A percentile compares a stretch with the other conserved stretches of the same genome.
Conservation (phyloP, 192 early-diverging fungal species). For the Phlyctochytrium planicorne region DNA sequence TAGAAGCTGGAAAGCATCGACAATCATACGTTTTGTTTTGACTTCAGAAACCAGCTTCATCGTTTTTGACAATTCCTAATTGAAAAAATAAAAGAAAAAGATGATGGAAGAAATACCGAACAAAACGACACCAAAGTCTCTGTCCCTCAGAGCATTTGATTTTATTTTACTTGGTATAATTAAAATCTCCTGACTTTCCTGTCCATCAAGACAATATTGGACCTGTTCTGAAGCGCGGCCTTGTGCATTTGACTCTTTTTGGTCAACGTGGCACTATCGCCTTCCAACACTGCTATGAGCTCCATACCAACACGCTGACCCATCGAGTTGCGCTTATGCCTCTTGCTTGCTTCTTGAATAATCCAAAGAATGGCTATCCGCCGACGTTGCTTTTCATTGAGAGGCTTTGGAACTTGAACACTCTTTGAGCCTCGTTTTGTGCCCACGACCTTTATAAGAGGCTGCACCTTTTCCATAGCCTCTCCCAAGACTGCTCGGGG, state of each 20-base stretch:
- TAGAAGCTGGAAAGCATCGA: too few relatives aligned
- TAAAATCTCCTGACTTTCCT: conserved; percentile 21
- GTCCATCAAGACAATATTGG: conserved; percentile 43
- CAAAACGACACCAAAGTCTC: too few relatives aligned
- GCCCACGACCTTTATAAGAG: conserved; percentile 71
- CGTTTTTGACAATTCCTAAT: too few relatives aligned
- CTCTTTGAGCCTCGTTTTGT: conserved; percentile 80
- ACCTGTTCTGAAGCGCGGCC: conserved; percentile 75
- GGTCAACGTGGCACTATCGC: conserved; percentile 62
- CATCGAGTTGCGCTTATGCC: conserved; percentile 49
- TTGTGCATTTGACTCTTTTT: conserved; percentile 81
- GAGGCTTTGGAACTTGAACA: conserved; percentile 72
- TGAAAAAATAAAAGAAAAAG: too few relatives aligned
- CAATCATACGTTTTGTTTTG: too few relatives aligned
- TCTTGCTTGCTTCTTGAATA: conserved; percentile 64
- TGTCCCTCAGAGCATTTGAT: too few relatives aligned
- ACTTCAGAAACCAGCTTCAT: too few relatives aligned
- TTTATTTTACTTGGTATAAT: too few relatives aligned
- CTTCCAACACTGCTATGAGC: conserved; percentile 77
- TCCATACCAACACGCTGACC: conserved; percentile 74
- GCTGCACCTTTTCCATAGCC: conserved; percentile 72
- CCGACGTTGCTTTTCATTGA: conserved; percentile 74
- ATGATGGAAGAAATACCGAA: too few relatives aligned
- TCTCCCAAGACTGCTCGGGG: conserved; percentile 66
- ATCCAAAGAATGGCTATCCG: conserved; percentile 85